These are phyloP conservation scores for Suillus americanus DNA, from an alignment of 768 basidiomycete species.

Conservation along the genomic window DNA sequence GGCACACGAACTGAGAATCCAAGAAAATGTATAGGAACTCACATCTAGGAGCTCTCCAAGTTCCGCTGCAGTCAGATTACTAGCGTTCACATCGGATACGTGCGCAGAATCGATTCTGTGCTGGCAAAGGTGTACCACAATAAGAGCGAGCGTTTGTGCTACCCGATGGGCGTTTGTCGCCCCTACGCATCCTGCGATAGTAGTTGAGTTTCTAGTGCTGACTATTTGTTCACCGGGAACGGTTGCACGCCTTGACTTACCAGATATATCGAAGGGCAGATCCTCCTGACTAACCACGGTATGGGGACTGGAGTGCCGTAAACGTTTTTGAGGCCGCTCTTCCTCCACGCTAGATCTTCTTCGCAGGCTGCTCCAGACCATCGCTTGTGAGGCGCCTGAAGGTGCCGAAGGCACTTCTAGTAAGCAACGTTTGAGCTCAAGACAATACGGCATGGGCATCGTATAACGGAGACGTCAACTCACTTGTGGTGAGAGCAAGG, in stretches of 20 bases:
- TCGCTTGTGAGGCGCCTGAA: slow-evolving; percentile 4
- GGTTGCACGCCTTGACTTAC: background rate
- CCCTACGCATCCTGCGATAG: background rate
- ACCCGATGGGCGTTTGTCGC: slow-evolving; percentile 12
- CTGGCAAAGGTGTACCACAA: slow-evolving; percentile 25
- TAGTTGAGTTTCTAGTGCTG: background rate
- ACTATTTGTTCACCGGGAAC: background rate
- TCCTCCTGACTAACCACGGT: slow-evolving; percentile 13
- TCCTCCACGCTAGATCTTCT: slow-evolving; percentile 21
- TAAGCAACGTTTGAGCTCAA: background rate
- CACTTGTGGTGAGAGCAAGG: too few relatives aligned
- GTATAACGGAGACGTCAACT: background rate
- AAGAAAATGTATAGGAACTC: slow-evolving; percentile 16
- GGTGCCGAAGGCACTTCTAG: background rate
- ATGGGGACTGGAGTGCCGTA: slow-evolving; percentile 17
- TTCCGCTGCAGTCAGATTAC: slow-evolving; percentile 28
- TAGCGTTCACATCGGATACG: slow-evolving; percentile 6
- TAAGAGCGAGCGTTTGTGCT: slow-evolving; percentile 21
- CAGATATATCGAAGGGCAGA: slow-evolving; percentile 13
- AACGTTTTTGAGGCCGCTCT: slow-evolving; percentile 30
- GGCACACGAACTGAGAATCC: background rate
- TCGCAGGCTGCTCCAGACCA: slow-evolving; percentile 10
- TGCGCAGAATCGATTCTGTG: slow-evolving; percentile 16
- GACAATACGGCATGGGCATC: slow-evolving; percentile 6
- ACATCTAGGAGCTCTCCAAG: slow-evolving; percentile 34